Evolutionary conservation across 2,329 filamentous ascomycete species (phyloP), one percentile per base, ranked within the genome.

Genomic region (Aaosphaeria arxii): DNA sequence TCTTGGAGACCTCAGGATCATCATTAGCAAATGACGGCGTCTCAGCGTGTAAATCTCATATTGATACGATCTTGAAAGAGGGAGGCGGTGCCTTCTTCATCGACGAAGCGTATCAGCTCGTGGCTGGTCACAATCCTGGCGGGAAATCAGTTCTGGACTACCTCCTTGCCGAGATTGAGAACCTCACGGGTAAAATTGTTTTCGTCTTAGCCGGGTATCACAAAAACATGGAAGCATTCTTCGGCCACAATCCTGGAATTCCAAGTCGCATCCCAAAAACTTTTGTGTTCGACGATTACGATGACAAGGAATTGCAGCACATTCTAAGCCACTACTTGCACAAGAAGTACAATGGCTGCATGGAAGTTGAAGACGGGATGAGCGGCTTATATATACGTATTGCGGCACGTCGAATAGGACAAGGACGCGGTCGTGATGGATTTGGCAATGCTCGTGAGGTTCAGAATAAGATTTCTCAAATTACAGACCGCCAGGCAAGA

Each of bases 51-150:
- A 77, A 87, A 57, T 75, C 77, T 9, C 66, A 84, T 0, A 69
- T 88, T 5, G 74, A 85, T 2, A 56, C 73, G 0, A 74, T 91
- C 0, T 63, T 82, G 4, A 73, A 83, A 30, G 54, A 67, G 0
- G 83, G 81, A 0, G 88, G 87, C 0, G 88, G 88, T 0, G 84
- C 84, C 0, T 59, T 89, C 1, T 91, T 92, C 59, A 85, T 92
- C 24, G 88, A 92, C 50, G 88, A 92, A 63, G 87, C 88, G 0
- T 91, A 92, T 58, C 87, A 91, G 53, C 73, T 92, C 0, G 77
- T 82, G 0, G 81, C 80, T 1, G 79, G 79, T 0, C 80, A 81
- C 47, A 86, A 71, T 24, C 57, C 63, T 2, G 80, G 80, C 0
- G 87, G 87, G 0, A 73, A 69, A 0, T 77, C 78, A 0, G 85